These are phyloP conservation scores for Fusarium ambrosium DNA, from an alignment of 2,329 filamentous ascomycete species.

Conservation along the genomic window DNA sequence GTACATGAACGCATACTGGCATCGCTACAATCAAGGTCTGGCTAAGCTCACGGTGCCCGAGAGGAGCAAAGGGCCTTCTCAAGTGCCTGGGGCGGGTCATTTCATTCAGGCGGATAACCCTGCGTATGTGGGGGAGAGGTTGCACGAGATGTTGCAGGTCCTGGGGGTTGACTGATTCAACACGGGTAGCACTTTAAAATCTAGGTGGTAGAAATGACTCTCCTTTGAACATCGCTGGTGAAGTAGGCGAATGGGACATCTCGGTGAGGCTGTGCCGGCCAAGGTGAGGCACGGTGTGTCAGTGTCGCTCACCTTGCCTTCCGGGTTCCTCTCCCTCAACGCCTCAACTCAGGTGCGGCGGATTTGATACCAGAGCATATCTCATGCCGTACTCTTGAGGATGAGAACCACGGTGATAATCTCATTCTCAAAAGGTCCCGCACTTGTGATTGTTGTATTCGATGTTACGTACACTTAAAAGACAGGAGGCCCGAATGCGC, in stretches of 20 bases:
- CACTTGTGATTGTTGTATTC: no score
- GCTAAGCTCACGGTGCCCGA: slow-evolving; percentile 57
- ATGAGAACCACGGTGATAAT: no score
- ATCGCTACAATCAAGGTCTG: slow-evolving; percentile 66
- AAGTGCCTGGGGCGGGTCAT: slow-evolving; percentile 34
- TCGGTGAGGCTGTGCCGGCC: neutral
- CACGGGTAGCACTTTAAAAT: neutral
- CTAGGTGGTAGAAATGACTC: neutral
- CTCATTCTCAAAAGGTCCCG: no score
- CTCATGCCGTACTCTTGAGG: no score
- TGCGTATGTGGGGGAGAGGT: slow-evolving; percentile 53
- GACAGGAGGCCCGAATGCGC: no score
- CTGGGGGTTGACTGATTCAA: neutral
- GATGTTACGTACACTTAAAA: no score
- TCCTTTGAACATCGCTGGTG: neutral
- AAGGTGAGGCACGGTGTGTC: neutral
- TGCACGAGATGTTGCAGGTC: slow-evolving; percentile 18
- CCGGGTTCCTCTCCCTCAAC: neutral
- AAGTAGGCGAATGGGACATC: neutral
- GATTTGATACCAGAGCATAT: no score
- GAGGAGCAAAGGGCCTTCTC: slow-evolving; percentile 50
- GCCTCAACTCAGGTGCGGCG: neutral
- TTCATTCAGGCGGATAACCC: slow-evolving; percentile 67
- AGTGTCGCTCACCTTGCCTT: neutral
- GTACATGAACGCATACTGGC: slow-evolving; percentile 68